A percentile compares a stretch with the other conserved stretches of the same genome.
These are phyloP conservation scores for Rhodamnia argentea DNA, from an alignment of 345 rosid genomes.

Conservation along the genomic window DNA sequence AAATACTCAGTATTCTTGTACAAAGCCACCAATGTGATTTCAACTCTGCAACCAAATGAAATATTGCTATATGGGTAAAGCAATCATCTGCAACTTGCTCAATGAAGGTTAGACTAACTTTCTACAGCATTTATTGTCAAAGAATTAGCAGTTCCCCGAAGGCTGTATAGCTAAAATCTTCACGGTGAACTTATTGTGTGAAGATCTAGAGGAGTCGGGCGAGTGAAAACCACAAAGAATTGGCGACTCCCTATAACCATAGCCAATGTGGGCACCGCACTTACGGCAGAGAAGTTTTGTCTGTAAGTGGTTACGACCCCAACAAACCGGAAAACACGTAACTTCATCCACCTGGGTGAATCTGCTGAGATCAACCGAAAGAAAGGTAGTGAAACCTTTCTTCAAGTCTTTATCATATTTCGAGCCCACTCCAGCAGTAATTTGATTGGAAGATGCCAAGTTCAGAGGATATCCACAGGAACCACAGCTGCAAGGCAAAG, in stretches of 20 bases:
- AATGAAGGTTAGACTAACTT: neutral
- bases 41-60: neutral
- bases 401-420: neutral
- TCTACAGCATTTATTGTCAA: neutral
- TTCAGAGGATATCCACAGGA: slow-evolving; percentile 7
- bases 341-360: slow-evolving; percentile 3
- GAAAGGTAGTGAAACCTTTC: neutral
- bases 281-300: slow-evolving; percentile 4
- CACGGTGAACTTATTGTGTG: neutral
- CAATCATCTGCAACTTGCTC: neutral
- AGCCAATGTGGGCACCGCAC: neutral
- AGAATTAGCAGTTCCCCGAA: neutral
- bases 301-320: neutral
- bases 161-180: slow-evolving; percentile 1
- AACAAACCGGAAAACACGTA: neutral
- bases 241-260: neutral
- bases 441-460: neutral
- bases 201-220: slow-evolving; percentile 1
- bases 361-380: neutral
- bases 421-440: neutral
- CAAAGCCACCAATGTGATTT: neutral
- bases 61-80: neutral
- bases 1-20: neutral
- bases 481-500: neutral
- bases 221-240: neutral